These are phyloP conservation scores for Leucosporidium yakuticum DNA, from an alignment of 768 basidiomycete genomes.

Conservation along the genomic window DNA sequence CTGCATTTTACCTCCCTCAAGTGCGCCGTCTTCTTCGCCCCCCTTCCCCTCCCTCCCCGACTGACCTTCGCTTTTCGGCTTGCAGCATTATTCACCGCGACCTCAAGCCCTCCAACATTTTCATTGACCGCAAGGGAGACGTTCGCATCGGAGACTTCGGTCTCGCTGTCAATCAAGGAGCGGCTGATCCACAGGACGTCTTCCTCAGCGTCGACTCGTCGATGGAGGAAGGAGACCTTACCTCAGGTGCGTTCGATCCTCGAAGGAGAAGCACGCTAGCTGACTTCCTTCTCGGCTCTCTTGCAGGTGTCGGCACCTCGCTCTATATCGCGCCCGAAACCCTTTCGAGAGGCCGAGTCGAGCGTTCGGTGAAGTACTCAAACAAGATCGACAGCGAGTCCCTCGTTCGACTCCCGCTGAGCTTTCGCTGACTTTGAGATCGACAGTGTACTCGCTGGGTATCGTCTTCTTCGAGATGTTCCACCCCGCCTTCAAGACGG, in stretches of 20 bases:
- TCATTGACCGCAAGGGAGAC: conserved; percentile 34
- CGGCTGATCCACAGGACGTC: conserved; percentile 16
- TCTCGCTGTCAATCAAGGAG: conserved; percentile 30
- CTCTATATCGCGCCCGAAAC: conserved; percentile 39
- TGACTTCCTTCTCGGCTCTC: not conserved
- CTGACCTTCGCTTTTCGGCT: too few relatives aligned
- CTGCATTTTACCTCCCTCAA: conserved; percentile 38
- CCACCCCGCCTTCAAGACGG: conserved; percentile 34
- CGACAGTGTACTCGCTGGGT: conserved; percentile 38
- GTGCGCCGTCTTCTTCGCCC: not conserved
- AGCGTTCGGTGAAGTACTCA: conserved; percentile 27
- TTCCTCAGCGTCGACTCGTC: conserved; percentile 26
- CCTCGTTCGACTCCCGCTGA: not conserved
- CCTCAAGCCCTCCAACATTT: conserved; percentile 37
- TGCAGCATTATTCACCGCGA: conserved; percentile 39
- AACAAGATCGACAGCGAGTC: conserved; percentile 35
- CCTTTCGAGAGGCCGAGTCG: conserved; percentile 14
- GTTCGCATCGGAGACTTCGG: conserved; percentile 36
- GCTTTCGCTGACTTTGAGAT: not conserved
- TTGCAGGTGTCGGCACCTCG: conserved; percentile 20
- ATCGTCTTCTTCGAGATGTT: conserved; percentile 36
- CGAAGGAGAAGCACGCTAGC: not conserved
- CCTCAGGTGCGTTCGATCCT: conserved; percentile 18
- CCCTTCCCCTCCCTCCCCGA: not conserved
- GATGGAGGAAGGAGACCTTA: conserved; percentile 29